These are phyloP conservation scores for Fusarium cyanostomum DNA, from an alignment of 2,329 filamentous ascomycete species.

Conservation along the genomic window DNA sequence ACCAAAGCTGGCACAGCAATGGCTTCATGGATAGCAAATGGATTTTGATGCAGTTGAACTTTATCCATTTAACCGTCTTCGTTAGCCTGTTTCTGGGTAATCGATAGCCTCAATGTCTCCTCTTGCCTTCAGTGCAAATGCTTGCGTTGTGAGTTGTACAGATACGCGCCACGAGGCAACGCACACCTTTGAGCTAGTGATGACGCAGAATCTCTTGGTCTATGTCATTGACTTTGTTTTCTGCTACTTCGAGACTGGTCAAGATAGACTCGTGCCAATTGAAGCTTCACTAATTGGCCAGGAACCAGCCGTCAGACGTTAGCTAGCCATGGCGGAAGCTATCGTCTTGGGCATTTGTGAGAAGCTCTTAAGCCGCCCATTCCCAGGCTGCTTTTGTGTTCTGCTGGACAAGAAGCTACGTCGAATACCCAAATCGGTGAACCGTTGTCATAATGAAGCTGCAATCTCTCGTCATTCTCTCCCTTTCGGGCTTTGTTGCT, in stretches of 20 bases:
- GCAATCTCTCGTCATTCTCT: slow-evolving; percentile 29
- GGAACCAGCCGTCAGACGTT: slow-evolving; percentile 8
- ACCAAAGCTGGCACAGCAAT: slow-evolving; percentile 10
- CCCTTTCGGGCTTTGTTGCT: slow-evolving; percentile 29
- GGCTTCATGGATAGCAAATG: slow-evolving; percentile 25
- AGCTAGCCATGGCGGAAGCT: not conserved
- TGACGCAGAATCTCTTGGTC: slow-evolving; percentile 29
- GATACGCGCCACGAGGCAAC: not conserved
- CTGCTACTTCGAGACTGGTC: slow-evolving; percentile 17
- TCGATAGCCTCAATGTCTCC: slow-evolving; percentile 14
- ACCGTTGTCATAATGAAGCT: slow-evolving; percentile 34
- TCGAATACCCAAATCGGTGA: not conserved
- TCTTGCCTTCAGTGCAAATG: slow-evolving; percentile 5
- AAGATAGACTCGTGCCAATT: slow-evolving; percentile 8
- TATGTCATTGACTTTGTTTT: slow-evolving; percentile 39
- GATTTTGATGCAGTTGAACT: slow-evolving; percentile 25
- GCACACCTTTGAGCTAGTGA: slow-evolving; percentile 25
- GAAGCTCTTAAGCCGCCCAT: not conserved
- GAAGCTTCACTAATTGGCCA: slow-evolving; percentile 23
- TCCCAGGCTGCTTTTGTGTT: not conserved
- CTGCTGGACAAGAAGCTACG: slow-evolving; percentile 6
- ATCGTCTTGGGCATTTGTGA: not conserved
- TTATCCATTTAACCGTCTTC: not conserved
- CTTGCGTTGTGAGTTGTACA: slow-evolving; percentile 26
- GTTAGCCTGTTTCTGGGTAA: slow-evolving; percentile 14